Evolutionary conservation across 129 eudicot genomes (phyloP).

Genomic region (Flaveria ramosissima): DNA sequence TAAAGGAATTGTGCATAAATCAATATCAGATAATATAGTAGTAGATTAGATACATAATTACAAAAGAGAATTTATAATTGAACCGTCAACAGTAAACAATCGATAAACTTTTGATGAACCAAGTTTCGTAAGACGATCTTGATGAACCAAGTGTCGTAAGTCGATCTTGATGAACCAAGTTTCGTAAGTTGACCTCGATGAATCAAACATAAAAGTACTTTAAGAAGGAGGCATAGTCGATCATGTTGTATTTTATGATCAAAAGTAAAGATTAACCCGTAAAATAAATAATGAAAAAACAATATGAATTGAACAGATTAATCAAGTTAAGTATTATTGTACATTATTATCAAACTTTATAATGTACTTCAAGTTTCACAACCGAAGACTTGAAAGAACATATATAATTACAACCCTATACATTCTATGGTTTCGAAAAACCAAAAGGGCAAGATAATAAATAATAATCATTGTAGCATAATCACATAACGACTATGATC

Average conservation of each 20-base stretch:
- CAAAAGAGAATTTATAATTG: no score
- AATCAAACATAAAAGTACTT: no score
- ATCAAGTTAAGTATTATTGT: not conserved
- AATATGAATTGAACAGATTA: not conserved
- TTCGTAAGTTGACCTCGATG: no score
- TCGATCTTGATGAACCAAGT: no score
- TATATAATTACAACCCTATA: conserved; percentile 19
- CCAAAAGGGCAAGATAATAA: conserved; percentile 2
- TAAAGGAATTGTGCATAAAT: no score
- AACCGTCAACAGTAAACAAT: no score
- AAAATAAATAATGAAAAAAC: not conserved
- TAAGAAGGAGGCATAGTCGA: no score
- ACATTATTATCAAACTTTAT: conserved; percentile 15
- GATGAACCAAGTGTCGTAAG: no score
- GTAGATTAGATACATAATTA: no score
- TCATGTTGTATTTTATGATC: not conserved
- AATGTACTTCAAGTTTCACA: conserved; percentile 20
- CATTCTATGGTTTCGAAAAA: conserved; percentile 19
- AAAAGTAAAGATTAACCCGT: not conserved
- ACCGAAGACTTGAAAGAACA: conserved; percentile 37
- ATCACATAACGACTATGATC: conserved; percentile 18
- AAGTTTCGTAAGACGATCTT: no score
- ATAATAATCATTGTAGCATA: conserved; percentile 6
- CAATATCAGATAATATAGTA: no score
- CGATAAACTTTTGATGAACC: no score